These are phyloP conservation scores for Fusarium nanum DNA, from an alignment of 2,329 filamentous ascomycete species.

Conservation along the genomic window DNA sequence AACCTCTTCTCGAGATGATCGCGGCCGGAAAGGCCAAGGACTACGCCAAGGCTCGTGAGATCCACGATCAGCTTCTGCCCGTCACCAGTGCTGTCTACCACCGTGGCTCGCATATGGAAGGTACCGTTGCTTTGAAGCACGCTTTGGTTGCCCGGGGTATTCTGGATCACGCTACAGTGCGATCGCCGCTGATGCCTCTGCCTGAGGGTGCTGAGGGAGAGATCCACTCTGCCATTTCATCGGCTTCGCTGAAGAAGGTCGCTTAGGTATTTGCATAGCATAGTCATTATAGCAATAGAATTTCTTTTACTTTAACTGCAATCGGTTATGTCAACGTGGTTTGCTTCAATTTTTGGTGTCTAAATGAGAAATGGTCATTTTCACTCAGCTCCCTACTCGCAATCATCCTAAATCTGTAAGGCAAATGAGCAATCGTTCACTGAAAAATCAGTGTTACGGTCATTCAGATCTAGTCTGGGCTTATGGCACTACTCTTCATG, in stretches of 20 bases:
- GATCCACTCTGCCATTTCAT: slow-evolving; percentile 20
- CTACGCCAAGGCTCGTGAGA: slow-evolving; percentile 59
- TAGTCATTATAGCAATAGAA: neutral
- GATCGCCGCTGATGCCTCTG: slow-evolving; percentile 56
- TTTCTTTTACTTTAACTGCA: neutral
- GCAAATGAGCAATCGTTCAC: too few relatives aligned
- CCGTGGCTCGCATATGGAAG: slow-evolving; percentile 66
- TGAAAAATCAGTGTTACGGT: neutral
- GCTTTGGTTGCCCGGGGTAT: slow-evolving; percentile 63
- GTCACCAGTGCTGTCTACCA: slow-evolving; percentile 66
- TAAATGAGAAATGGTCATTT: too few relatives aligned
- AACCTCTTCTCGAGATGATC: slow-evolving; percentile 62
- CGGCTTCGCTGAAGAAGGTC: slow-evolving; percentile 15
- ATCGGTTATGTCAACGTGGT: fast-evolving
- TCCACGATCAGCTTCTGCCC: slow-evolving; percentile 63
- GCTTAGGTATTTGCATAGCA: neutral
- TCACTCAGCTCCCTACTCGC: neutral
- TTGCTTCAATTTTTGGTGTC: too few relatives aligned
- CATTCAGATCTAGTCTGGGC: neutral
- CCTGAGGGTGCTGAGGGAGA: slow-evolving; percentile 18
- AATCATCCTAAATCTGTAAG: too few relatives aligned
- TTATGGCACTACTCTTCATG: too few relatives aligned
- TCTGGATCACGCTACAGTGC: slow-evolving; percentile 60
- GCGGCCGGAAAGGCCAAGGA: slow-evolving; percentile 62
- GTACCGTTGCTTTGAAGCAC: slow-evolving; percentile 64